phyloP scores from a whole-genome alignment of 345 rosid species.

The Salix caprea region DNA sequence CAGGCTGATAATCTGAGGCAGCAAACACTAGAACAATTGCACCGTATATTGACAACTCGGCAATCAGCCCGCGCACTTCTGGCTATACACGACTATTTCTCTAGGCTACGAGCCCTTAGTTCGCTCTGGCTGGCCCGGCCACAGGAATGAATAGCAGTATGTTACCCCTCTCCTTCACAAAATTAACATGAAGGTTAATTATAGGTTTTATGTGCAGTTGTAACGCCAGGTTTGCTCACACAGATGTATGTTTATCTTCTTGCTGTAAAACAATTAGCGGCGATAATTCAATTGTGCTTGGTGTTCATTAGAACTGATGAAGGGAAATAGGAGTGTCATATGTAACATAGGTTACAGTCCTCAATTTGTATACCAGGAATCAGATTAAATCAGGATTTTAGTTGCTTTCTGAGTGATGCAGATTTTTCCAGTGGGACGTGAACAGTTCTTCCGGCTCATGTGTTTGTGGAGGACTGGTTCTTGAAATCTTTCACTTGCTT shows the following conservation, averaged over 20 bases:
- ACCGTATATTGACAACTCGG: slow-evolving; percentile 55
- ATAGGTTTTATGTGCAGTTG: slow-evolving; percentile 3
- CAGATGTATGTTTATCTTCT: slow-evolving; percentile 16
- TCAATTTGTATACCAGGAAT: background rate
- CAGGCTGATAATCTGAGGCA: slow-evolving; percentile 40
- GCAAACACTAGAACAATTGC: slow-evolving; percentile 69
- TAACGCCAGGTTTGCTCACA: slow-evolving; percentile 17
- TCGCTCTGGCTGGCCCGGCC: slow-evolving; percentile 91
- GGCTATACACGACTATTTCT: slow-evolving; percentile 68
- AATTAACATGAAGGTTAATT: background rate
- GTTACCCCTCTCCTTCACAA: background rate
- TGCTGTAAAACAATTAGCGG: slow-evolving; percentile 26
- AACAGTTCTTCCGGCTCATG: background rate
- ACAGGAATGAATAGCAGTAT: slow-evolving; percentile 14
- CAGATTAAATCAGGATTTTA: background rate
- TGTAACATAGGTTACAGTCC: slow-evolving; percentile 23
- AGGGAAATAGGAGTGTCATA: slow-evolving; percentile 4
- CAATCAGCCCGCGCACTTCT: slow-evolving; percentile 85
- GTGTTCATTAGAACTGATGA: slow-evolving; percentile 16
- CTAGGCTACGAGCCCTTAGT: slow-evolving; percentile 85
- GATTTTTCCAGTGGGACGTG: background rate
- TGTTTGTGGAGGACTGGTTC: background rate
- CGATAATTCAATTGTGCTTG: slow-evolving; percentile 21
- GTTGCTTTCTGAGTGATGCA: background rate
- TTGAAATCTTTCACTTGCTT: background rate